phyloP scores from a whole-genome alignment of 257 asterid species.

The Nicotiana tomentosiformis region DNA sequence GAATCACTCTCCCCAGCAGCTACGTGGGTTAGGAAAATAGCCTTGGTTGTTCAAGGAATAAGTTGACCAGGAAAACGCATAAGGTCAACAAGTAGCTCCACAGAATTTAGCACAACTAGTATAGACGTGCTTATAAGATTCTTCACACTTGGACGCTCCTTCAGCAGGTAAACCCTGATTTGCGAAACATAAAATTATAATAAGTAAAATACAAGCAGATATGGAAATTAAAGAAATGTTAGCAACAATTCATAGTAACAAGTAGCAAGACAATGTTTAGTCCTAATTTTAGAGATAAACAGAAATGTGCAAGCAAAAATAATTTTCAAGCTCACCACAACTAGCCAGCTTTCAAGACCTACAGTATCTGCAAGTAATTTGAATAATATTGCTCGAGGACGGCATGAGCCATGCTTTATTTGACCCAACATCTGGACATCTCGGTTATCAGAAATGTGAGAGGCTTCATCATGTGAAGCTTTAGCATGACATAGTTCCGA shows the following conservation, averaged over 20 bases:
- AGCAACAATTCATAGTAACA: background rate
- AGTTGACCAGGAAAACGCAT: conserved; percentile 91
- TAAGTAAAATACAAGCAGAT: background rate
- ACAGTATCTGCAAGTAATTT: conserved; percentile 98
- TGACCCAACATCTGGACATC: conserved; percentile 90
- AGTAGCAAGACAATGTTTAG: background rate
- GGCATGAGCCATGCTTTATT: conserved; percentile 77
- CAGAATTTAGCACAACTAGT: conserved; percentile 65
- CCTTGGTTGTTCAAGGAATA: conserved; percentile 68
- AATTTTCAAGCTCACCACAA: conserved; percentile 61
- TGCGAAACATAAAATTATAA: conserved; percentile 13
- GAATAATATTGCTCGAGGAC: conserved; percentile 87
- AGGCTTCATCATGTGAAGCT: conserved; percentile 53
- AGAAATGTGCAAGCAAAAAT: background rate
- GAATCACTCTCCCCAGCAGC: conserved; percentile 98
- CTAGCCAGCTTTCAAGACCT: conserved; percentile 81
- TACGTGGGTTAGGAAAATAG: conserved; percentile 71
- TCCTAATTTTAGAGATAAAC: background rate
- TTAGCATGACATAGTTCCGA: conserved; percentile 69
- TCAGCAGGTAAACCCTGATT: conserved; percentile 88
- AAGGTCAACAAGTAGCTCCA: conserved; percentile 72
- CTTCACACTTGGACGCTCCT: conserved; percentile 71
- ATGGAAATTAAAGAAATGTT: conserved; percentile 11
- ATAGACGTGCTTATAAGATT: conserved; percentile 92
- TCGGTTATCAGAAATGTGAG: conserved; percentile 44